Percentiles rank a stretch among this genome's conserved stretches.
Conservation (phyloP, 106 monocot species). For the Amphibolis antarctica region DNA sequence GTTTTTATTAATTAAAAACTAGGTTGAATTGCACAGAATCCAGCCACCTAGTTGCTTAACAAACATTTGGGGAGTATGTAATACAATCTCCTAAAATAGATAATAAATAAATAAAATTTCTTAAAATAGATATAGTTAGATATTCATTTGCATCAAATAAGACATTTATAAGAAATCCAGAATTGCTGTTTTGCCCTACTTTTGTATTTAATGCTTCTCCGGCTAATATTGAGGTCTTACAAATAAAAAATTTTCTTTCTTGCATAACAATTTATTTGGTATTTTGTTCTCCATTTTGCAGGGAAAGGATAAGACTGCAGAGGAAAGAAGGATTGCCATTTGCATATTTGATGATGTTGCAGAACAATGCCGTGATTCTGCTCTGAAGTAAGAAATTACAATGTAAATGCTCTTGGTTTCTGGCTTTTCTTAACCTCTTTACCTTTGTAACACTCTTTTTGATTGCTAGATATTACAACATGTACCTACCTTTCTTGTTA, state of each 20-base stretch:
- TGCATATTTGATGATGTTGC: conserved; percentile 97
- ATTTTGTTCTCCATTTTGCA: conserved; percentile 10
- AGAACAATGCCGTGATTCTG: conserved; percentile 85
- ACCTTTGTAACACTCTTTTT: not conserved
- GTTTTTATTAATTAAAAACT: no score
- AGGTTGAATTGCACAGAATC: no score
- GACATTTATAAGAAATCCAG: not conserved
- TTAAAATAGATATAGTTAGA: no score
- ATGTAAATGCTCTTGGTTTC: not conserved
- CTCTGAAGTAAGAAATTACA: conserved; percentile 43
- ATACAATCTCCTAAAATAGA: no score
- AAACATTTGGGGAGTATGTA: no score
- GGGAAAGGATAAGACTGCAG: conserved; percentile 91
- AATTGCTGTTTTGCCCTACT: not conserved
- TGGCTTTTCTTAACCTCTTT: not conserved
- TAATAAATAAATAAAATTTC: no score
- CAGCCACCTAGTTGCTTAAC: no score
- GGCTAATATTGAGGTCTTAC: not conserved
- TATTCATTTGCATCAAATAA: no score
- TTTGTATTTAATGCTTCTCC: not conserved
- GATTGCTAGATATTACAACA: conserved; percentile 72
- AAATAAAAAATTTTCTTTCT: not conserved
- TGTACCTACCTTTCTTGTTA: conserved; percentile 77
- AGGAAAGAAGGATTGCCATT: conserved; percentile 96
- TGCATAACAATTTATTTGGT: not conserved